phyloP scores from a whole-genome alignment of 2,329 filamentous ascomycete genomes.

The Dothiorella sarmentorum region DNA sequence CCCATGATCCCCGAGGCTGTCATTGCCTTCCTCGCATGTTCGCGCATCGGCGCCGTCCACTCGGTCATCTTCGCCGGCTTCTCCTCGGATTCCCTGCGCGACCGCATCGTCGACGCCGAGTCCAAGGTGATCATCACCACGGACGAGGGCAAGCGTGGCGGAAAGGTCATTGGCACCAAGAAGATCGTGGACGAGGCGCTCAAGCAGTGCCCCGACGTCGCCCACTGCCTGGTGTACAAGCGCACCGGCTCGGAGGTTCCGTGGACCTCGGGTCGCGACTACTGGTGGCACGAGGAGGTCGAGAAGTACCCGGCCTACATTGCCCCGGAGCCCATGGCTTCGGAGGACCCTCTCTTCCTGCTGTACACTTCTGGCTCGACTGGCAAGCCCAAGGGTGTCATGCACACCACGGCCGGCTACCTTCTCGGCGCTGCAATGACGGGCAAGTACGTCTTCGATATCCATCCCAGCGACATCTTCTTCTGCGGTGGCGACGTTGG shows the following conservation, averaged over 20 bases:
- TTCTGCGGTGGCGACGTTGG: slow-evolving; percentile 98
- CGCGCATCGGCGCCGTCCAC: slow-evolving; percentile 91
- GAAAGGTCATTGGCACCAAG: slow-evolving; percentile 96
- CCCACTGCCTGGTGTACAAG: slow-evolving; percentile 85
- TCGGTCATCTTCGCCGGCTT: slow-evolving; percentile 98
- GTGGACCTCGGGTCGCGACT: slow-evolving; percentile 82
- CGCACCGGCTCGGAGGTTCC: slow-evolving; percentile 91
- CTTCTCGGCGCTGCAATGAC: slow-evolving; percentile 90
- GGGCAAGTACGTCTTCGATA: slow-evolving; percentile 98
- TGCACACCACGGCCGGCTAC: slow-evolving; percentile 96
- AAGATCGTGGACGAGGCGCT: slow-evolving; percentile 98
- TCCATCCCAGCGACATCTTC: slow-evolving; percentile 88
- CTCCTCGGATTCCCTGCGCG: slow-evolving; percentile 90
- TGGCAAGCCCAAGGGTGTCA: slow-evolving; percentile 96
- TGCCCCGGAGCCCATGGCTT: slow-evolving; percentile 80
- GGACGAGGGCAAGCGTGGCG: slow-evolving; percentile 96
- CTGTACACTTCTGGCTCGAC: slow-evolving; percentile 98
- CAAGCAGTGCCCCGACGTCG: slow-evolving; percentile 89
- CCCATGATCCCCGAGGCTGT: slow-evolving; percentile 98
- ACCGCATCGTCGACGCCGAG: slow-evolving; percentile 86
- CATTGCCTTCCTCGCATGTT: slow-evolving; percentile 84
- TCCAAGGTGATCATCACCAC: slow-evolving; percentile 95
- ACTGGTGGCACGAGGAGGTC: slow-evolving; percentile 98
- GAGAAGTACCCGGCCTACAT: slow-evolving; percentile 96
- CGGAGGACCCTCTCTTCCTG: slow-evolving; percentile 94